Evolutionary conservation across 768 basidiomycete genomes (phyloP).

Genomic region (Candolleomyces aberdarensis): DNA sequence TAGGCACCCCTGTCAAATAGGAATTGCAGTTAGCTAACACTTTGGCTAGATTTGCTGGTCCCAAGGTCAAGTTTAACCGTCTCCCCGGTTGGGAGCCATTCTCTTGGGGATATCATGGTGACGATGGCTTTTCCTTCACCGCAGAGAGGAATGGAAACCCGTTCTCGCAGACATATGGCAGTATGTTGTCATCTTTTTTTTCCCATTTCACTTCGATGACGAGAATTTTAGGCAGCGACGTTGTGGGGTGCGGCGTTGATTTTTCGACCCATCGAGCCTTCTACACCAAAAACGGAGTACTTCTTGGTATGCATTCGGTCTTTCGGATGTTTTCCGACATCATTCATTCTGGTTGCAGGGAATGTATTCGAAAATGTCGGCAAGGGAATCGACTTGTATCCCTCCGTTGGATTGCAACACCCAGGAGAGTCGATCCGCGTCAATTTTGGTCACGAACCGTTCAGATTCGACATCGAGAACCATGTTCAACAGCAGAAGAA

Average conservation of each 20-base stretch:
- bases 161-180: slow-evolving; percentile 79
- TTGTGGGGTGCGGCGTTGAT: slow-evolving; percentile 91
- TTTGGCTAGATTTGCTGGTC: slow-evolving; percentile 57
- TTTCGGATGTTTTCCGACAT: neutral
- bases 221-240: slow-evolving; percentile 64
- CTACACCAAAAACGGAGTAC: slow-evolving; percentile 84
- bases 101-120: slow-evolving; percentile 94
- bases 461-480: slow-evolving; percentile 88
- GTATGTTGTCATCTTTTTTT: slow-evolving; percentile 34
- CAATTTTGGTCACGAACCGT: slow-evolving; percentile 86
- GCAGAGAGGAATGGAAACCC: slow-evolving; percentile 66
- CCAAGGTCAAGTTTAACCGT: slow-evolving; percentile 62
- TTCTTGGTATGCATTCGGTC: slow-evolving; percentile 49
- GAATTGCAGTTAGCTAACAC: neutral
- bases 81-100: slow-evolving; percentile 84
- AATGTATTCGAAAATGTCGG: slow-evolving; percentile 72
- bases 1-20: slow-evolving; percentile 29
- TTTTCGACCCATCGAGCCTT: slow-evolving; percentile 79
- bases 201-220: slow-evolving; percentile 7
- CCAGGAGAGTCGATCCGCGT: slow-evolving; percentile 72
- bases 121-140: slow-evolving; percentile 78
- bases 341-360: slow-evolving; percentile 35
- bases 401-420: slow-evolving; percentile 87
- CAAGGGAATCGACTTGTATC: slow-evolving; percentile 66
- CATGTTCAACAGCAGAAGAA: slow-evolving; percentile 74